Evolutionary conservation across 2,329 filamentous ascomycete species (phyloP).

Genomic region (Colletotrichum euphorbiae): DNA sequence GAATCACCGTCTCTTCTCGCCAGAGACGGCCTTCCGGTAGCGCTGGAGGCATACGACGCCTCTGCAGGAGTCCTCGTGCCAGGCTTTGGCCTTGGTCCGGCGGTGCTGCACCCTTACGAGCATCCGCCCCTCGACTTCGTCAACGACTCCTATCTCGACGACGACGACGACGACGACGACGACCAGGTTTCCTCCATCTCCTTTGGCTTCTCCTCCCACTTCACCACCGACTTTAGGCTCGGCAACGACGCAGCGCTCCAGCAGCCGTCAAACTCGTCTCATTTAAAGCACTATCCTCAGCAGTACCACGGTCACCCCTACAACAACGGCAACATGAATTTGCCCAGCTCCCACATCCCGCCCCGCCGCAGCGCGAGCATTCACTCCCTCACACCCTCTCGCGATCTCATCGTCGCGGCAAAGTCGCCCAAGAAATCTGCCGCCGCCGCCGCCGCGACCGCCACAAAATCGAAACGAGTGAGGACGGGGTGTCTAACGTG

Average conservation of each 20-base stretch:
- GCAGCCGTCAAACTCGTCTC: conserved; percentile 15
- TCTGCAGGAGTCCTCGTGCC: conserved; percentile 49
- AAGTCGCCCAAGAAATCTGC: conserved; percentile 35
- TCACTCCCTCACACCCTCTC: conserved; percentile 37
- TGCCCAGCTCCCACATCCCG: conserved; percentile 41
- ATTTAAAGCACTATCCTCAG: conserved; percentile 41
- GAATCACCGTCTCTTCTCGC: conserved; percentile 34
- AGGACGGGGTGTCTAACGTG: conserved; percentile 93
- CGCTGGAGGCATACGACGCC: conserved; percentile 51
- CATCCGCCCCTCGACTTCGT: conserved; percentile 36
- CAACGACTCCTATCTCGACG: conserved; percentile 30
- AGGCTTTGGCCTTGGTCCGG: conserved; percentile 50
- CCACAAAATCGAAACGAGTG: conserved; percentile 81
- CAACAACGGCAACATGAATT: conserved; percentile 42
- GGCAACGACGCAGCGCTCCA: conserved; percentile 12
- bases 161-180: conserved; percentile 33
- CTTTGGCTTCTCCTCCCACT: conserved; percentile 42
- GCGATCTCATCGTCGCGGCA: conserved; percentile 34
- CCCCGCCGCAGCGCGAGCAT: conserved; percentile 39
- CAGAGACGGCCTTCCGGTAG: conserved; percentile 45
- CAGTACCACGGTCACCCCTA: conserved; percentile 38
- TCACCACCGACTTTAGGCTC: conserved; percentile 25
- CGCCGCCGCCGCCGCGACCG: conserved; percentile 39
- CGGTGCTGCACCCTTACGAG: conserved; percentile 44
- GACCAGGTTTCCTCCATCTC: conserved; percentile 42